Base-by-base conservation (phyloP, 2,329 filamentous ascomycete species). In the Cladosporium phlei region DNA sequence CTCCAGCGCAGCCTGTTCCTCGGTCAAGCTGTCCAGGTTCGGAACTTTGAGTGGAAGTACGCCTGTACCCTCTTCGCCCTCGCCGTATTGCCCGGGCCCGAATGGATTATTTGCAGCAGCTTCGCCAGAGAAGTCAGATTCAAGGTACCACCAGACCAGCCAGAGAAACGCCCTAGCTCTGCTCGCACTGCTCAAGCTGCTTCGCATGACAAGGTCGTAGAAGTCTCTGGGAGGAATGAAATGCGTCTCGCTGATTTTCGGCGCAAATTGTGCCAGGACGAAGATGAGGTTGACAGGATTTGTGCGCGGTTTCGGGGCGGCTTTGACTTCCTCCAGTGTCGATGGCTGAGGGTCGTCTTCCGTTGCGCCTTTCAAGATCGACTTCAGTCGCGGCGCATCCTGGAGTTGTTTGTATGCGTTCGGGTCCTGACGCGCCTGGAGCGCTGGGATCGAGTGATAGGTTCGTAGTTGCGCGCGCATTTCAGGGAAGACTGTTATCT, bases 101-200 rank as follows among this genome's bases (percentile, higher is more conserved):
- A 96, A 98, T 0, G 93, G 93, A 60, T 98, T 98, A 57, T 87
- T 84, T 38, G 88, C 77, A 34, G 88, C 91, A 47, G 87, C 88
- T 59, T 95, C 87, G 57, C 85, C 82, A 0, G 87, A 87, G 57
- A 96, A 97, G 64, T 96, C 88, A 21, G 90, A 95, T 65, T 98
- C 93, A 14, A 98, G 77, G 62, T 98, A 97, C 74, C 93, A 96
- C 93, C 93, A 98, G 82, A 98, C 94, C 53, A 98, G 74, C 93
- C 93, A 98, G 16, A 98, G 71, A 58, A 98, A 98, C 1, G 91
- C 91, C 34, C 74, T 82, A 1, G 93, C 90, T 52, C 93, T 80
- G 52, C 88, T 95, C 55, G 75, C 71, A 66, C 90, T 97, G 48
- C 83, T 88, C 51, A 88, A 78, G 19, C 86, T 85, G 1, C 84